Evolutionary conservation across 225 moss, liverwort and hornwort species (phyloP).

Genomic region (Lunularia cruciata): DNA sequence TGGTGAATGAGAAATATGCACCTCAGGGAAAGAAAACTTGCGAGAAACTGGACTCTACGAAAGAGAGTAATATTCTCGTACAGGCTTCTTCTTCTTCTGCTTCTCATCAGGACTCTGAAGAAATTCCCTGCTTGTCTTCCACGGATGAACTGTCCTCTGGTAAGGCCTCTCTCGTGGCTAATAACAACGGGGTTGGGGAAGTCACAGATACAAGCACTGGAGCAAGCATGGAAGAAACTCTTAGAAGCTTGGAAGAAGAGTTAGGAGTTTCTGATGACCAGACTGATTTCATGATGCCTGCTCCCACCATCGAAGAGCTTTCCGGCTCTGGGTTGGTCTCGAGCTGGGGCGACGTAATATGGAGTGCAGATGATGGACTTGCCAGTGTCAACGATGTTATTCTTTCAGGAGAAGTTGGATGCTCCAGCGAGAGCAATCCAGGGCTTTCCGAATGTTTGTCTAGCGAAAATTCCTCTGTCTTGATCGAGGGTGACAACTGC

Average conservation of each 20-base stretch:
- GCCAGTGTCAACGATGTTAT: neutral
- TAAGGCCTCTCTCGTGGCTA: too few species aligned
- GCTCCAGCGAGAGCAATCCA: constrained; percentile 17
- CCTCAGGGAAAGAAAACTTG: constrained; percentile 23
- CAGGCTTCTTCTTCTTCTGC: neutral
- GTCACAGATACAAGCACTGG: constrained; percentile 1
- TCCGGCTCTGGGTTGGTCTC: constrained; percentile 5
- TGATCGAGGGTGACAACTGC: constrained; percentile 8
- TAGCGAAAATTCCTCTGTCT: constrained; percentile 16
- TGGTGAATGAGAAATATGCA: neutral
- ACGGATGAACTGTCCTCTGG: neutral
- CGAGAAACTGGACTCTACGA: constrained; percentile 10
- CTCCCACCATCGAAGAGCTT: constrained; percentile 11
- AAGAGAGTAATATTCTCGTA: neutral
- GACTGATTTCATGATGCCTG: constrained; percentile 16
- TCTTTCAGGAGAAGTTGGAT: neutral
- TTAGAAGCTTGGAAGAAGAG: constrained; percentile 32
- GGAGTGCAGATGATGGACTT: constrained; percentile 17
- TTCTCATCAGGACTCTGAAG: neutral
- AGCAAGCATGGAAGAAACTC: constrained; percentile 20
- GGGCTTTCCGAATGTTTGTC: constrained; percentile 10
- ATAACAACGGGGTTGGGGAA: neutral
- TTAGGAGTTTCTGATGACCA: constrained; percentile 24
- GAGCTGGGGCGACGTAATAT: constrained; percentile 30
- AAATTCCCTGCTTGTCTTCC: constrained; percentile 10